Conservation (phyloP, 495 filamentous ascomycete species). For the Barbatosphaeria neglecta region DNA sequence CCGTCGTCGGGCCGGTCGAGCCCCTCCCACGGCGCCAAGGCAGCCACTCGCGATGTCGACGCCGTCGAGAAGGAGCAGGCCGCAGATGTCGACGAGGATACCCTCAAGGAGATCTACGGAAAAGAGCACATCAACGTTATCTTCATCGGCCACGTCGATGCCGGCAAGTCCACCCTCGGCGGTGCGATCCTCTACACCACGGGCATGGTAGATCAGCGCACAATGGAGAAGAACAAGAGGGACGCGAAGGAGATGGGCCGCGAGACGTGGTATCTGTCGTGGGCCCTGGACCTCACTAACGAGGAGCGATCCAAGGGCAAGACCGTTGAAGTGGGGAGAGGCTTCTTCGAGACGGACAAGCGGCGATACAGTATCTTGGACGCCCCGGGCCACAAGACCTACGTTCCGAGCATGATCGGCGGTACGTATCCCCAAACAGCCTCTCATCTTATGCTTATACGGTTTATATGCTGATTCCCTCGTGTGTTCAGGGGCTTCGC, state of each 20-base stretch:
- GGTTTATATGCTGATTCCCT: background rate
- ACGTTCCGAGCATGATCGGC: constrained; percentile 92
- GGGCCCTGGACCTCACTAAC: constrained; percentile 92
- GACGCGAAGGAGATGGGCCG: constrained; percentile 92
- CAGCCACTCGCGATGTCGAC: constrained; percentile 56
- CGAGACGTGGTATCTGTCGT: constrained; percentile 97
- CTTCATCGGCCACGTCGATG: constrained; percentile 97
- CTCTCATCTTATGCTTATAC: background rate
- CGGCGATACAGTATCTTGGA: constrained; percentile 87
- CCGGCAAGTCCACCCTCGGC: constrained; percentile 91
- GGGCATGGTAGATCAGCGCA: constrained; percentile 98
- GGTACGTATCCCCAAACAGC: constrained; percentile 36
- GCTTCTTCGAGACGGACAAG: constrained; percentile 90
- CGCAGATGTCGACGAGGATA: constrained; percentile 83
- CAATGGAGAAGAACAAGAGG: constrained; percentile 92
- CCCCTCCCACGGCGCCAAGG: constrained; percentile 45
- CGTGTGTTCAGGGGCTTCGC: constrained; percentile 42
- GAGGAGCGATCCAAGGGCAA: constrained; percentile 96
- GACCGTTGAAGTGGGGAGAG: constrained; percentile 93
- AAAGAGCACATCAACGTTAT: constrained; percentile 98
- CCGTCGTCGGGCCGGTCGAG: constrained; percentile 70
- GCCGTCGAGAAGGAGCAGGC: constrained; percentile 77
- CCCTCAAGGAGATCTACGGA: constrained; percentile 89
- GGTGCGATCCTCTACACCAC: constrained; percentile 85
- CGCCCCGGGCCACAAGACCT: constrained; percentile 93